These are phyloP conservation scores for Coemansia sp. DNA, from an alignment of 192 early-diverging fungal species.

Conservation along the genomic window DNA sequence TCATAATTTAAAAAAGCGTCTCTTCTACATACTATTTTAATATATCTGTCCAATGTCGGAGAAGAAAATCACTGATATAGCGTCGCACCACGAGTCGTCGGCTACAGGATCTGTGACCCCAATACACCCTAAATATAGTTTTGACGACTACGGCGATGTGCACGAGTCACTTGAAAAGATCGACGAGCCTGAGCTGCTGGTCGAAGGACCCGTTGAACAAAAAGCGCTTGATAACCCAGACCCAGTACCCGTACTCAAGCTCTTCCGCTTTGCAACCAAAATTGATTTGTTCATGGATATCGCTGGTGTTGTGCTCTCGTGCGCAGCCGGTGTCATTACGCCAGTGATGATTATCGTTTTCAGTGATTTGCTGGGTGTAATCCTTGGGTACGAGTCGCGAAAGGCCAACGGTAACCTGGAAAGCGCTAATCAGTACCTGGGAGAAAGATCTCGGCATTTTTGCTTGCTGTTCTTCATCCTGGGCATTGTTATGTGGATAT, in stretches of 20 bases:
- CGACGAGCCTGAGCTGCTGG: conserved; percentile 11
- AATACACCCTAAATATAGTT: conserved; percentile 1
- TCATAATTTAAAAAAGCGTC: not conserved
- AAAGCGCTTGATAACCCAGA: not conserved
- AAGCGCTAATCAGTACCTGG: conserved; percentile 29
- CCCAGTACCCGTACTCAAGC: conserved; percentile 55
- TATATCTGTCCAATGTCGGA: conserved; percentile 9
- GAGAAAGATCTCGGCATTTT: conserved; percentile 35
- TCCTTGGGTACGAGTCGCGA: conserved; percentile 1
- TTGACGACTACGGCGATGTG: not conserved
- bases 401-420: conserved; percentile 5
- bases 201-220: not conserved
- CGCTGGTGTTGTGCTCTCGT: conserved; percentile 49
- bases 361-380: conserved; percentile 18
- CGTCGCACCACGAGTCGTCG: conserved; percentile 10
- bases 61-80: not conserved
- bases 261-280: conserved; percentile 72
- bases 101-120: conserved; percentile 8
- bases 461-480: conserved; percentile 47
- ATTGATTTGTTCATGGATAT: conserved; percentile 59
- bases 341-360: conserved; percentile 37
- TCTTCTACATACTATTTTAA: not conserved
- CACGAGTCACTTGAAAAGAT: conserved; percentile 6
- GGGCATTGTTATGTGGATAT: conserved; percentile 42
- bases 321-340: conserved; percentile 42